phyloP scores from a whole-genome alignment of 768 basidiomycete genomes.

The Termitomyces sp. region DNA sequence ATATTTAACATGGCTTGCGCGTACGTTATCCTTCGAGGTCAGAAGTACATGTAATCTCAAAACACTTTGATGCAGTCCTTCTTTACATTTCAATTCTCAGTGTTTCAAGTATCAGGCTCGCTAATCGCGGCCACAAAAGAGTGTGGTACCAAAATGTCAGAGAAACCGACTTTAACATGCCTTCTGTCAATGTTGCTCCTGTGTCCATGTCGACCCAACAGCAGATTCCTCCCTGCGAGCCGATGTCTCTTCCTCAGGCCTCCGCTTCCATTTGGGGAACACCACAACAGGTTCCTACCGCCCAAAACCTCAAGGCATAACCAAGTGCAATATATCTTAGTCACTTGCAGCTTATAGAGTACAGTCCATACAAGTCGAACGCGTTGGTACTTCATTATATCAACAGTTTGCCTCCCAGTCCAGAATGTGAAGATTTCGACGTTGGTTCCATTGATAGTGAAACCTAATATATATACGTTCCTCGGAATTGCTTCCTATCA shows the following conservation, averaged over 20 bases:
- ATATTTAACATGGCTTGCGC: slow-evolving; percentile 36
- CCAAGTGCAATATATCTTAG: no score
- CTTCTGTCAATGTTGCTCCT: neutral
- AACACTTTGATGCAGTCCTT: slow-evolving; percentile 22
- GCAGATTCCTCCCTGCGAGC: slow-evolving; percentile 3
- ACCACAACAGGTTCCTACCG: neutral
- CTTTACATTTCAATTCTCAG: slow-evolving; percentile 25
- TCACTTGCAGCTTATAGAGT: no score
- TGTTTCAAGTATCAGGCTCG: slow-evolving; percentile 21
- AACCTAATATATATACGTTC: no score
- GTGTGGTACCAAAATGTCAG: slow-evolving; percentile 31
- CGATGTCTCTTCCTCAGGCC: neutral
- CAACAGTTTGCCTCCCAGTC: no score
- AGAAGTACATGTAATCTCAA: neutral
- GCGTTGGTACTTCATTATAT: no score
- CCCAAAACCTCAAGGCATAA: neutral
- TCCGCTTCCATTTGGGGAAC: neutral
- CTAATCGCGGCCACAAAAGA: slow-evolving; percentile 24
- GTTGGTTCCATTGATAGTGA: no score
- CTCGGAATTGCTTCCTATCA: no score
- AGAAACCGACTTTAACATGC: slow-evolving; percentile 25
- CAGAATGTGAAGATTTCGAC: no score
- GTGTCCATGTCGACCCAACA: slow-evolving; percentile 3
- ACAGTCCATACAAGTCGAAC: no score
- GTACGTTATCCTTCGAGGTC: slow-evolving; percentile 22